Conservation (phyloP, 768 basidiomycete species). For the Antrodiella citrinella region DNA sequence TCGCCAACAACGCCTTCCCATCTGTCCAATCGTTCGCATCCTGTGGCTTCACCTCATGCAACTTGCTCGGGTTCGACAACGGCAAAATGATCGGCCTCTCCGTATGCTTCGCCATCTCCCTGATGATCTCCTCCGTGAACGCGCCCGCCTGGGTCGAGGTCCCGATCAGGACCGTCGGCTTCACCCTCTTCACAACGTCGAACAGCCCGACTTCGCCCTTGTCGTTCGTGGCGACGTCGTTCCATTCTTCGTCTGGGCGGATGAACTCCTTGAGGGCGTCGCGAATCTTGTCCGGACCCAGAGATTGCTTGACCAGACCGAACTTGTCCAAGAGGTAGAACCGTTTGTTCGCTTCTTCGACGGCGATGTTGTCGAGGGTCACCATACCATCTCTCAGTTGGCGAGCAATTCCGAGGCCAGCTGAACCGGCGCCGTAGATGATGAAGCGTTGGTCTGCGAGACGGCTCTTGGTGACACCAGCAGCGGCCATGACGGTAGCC, state of each 20-base stretch:
- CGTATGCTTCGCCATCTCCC: constrained; percentile 57
- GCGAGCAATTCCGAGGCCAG: constrained; percentile 71
- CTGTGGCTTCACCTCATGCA: constrained; percentile 69
- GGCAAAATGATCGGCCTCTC: constrained; percentile 81
- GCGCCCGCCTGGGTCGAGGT: constrained; percentile 73
- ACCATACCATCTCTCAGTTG: constrained; percentile 76
- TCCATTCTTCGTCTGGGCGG: constrained; percentile 51
- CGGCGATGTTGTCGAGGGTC: constrained; percentile 37
- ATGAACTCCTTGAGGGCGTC: constrained; percentile 46
- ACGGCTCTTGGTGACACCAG: constrained; percentile 53
- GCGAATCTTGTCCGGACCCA: constrained; percentile 36
- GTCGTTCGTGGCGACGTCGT: constrained; percentile 26
- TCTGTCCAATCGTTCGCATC: constrained; percentile 73
- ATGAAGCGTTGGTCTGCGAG: constrained; percentile 71
- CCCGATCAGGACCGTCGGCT: constrained; percentile 80
- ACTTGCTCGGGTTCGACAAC: constrained; percentile 69
- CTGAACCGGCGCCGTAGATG: constrained; percentile 75
- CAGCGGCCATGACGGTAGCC: constrained; percentile 58
- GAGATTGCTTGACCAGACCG: constrained; percentile 50
- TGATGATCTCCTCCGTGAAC: constrained; percentile 68
- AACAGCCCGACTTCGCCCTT: constrained; percentile 43
- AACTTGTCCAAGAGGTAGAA: constrained; percentile 73
- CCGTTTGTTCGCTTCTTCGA: constrained; percentile 48
- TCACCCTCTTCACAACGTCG: constrained; percentile 62
- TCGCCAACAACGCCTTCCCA: constrained; percentile 74